Evolutionary conservation across 805 yeast species (phyloP), one percentile per base, ranked within the genome.

Genomic region (Saccharomyces eubayanus): DNA sequence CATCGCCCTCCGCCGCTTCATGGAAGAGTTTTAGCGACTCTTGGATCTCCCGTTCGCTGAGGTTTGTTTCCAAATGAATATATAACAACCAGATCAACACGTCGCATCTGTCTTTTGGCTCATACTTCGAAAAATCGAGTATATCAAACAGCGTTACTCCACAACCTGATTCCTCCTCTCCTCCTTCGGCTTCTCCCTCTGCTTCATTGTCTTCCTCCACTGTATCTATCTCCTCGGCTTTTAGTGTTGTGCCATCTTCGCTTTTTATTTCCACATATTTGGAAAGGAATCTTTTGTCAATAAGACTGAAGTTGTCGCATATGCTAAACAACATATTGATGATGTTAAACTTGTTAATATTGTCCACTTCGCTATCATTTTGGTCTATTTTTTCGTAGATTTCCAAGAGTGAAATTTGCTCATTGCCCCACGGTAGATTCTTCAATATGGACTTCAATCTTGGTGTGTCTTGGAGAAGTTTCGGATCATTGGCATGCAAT

Each of bases 401-500:
- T 2, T 91, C 89, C 0, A 94, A 88, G 16, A 66, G 51, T 24
- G 55, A 55, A 40, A 66, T 43, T 2, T 62, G 56, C 2, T 64
- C 65, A 48, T 68, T 67, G 3, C 71, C 71, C 5, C 64, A 49
- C 0, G 71, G 64, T 29, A 68, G 47, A 49, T 63, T 66, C 71
- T 92, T 92, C 59, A 92, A 71, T 21, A 92, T 92, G 0, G 95
- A 85, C 67, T 92, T 92, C 57, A 92, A 77, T 53, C 98, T 76
- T 2, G 98, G 98, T 0, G 98, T 94, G 65, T 92, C 98, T 71
- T 92, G 98, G 43, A 92, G 74, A 54, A 89, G 94, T 66, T 87
- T 89, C 48, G 83, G 84, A 62, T 48, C 75, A 60, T 31, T 54
- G n/a, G 58, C 59, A 28, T 59, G 55, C 69, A 77, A 63, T 67